Evolutionary conservation across 2,329 filamentous ascomycete species (phyloP), one percentile per base, ranked within the genome.

Genomic region (Cercospora zeae-maydis): DNA sequence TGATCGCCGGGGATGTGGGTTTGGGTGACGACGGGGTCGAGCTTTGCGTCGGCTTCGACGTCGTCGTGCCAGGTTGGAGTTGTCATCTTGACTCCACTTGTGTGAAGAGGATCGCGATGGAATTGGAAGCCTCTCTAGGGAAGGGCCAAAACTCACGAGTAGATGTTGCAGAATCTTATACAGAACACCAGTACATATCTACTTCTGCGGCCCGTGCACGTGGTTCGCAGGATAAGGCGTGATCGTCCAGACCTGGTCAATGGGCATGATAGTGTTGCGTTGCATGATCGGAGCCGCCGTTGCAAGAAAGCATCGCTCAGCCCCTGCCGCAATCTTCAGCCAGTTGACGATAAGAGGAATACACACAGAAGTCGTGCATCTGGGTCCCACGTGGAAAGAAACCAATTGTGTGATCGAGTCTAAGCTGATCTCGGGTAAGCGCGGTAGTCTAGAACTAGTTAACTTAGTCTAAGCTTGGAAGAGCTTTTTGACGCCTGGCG

Each of bases 181-280:
- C 14, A n/a, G n/a, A 2, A 27, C 21, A 4, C 24, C 19, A 49
- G 3, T 24, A 49, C 21, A 27, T 6, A 3, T 49, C 8, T 49
- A 49, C 19, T 49, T 27, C 42, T 30, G 11, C 7, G 14, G 42
- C 7, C 11, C 42, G 24, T n/a, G 21, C 36, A 42, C 54, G 45
- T 49, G 37, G 39, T 36, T 58, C 42, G 56, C 27, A 58, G 30
- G n/a, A 53, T 58, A 58, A 58, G 56, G 37, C 56, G 56, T 58
- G 56, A 47, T 58, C 56, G 8, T 19, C 56, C 37, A 49, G 56
- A 47, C 19, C 56, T 58, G 56, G 56, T 36, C 31, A 14, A 33
- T n/a, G 56, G 31, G 56, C 39, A 1, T 49, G 56, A 27, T 47
- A 58, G 56, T 14, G 56, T 31, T 21, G 24, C 27, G 7, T n/a